Conservation (phyloP, 495 filamentous ascomycete genomes). For the Talaromyces ruber region DNA sequence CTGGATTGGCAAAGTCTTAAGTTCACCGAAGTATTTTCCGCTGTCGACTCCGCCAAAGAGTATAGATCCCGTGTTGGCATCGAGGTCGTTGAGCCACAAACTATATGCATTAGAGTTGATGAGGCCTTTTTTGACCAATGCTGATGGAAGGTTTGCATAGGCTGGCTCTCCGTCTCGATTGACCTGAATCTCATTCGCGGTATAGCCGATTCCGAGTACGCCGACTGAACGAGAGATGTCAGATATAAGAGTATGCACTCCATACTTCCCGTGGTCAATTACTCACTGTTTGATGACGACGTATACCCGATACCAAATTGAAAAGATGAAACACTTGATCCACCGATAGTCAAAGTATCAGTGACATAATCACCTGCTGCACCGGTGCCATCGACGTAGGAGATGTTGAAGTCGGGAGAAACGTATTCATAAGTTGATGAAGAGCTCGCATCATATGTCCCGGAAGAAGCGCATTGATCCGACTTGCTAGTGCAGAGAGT, state of each 20-base stretch:
- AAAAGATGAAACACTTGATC: slow-evolving; percentile 48
- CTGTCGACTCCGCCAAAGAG: slow-evolving; percentile 90
- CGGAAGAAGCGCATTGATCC: slow-evolving; percentile 46
- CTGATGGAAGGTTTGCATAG: slow-evolving; percentile 74
- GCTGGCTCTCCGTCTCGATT: slow-evolving; percentile 44
- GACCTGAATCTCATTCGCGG: slow-evolving; percentile 71
- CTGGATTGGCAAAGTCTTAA: slow-evolving; percentile 72
- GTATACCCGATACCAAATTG: slow-evolving; percentile 84
- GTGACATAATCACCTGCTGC: slow-evolving; percentile 77
- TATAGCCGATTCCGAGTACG: slow-evolving; percentile 89
- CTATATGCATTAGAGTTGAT: slow-evolving; percentile 82
- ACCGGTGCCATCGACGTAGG: slow-evolving; percentile 79
- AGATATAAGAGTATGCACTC: neutral
- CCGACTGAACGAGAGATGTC: slow-evolving; percentile 41
- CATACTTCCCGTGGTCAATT: neutral
- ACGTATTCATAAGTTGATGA: slow-evolving; percentile 79
- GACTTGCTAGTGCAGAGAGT: slow-evolving; percentile 40
- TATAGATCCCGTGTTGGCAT: slow-evolving; percentile 68
- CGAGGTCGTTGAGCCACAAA: slow-evolving; percentile 44
- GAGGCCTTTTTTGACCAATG: slow-evolving; percentile 58
- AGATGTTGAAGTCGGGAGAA: slow-evolving; percentile 77
- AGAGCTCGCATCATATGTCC: slow-evolving; percentile 61
- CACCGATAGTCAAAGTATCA: slow-evolving; percentile 66
- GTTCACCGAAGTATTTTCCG: slow-evolving; percentile 60
- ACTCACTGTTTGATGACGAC: slow-evolving; percentile 48